Evolutionary conservation across 2,329 filamentous ascomycete species (phyloP).

Genomic region (Orbilia quercus): DNA sequence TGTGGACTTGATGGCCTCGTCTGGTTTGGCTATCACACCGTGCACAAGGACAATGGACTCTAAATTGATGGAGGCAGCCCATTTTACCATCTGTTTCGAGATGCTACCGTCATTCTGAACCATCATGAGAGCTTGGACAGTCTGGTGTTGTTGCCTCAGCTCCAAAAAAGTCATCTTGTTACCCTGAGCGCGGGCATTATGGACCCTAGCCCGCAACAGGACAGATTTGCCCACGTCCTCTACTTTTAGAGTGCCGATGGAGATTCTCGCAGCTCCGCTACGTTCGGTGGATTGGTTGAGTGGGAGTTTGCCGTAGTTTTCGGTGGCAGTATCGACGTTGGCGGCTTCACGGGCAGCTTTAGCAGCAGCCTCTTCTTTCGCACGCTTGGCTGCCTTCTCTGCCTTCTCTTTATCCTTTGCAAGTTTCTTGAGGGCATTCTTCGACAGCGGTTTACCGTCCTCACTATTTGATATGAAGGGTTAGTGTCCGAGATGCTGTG

Average conservation of each 20-base stretch:
- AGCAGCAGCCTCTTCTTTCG: constrained; percentile 79
- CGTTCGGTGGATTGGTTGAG: constrained; percentile 69
- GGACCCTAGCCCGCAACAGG: constrained; percentile 69
- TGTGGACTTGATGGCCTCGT: constrained; percentile 88
- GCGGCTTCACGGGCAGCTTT: constrained; percentile 74
- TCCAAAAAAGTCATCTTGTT: constrained; percentile 93
- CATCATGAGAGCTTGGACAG: constrained; percentile 82
- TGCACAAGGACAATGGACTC: constrained; percentile 87
- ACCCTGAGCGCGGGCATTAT: constrained; percentile 87
- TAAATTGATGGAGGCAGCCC: constrained; percentile 76
- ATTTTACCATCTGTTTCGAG: constrained; percentile 94
- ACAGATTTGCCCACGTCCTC: constrained; percentile 59
- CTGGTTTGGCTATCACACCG: constrained; percentile 81
- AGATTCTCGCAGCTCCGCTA: constrained; percentile 69
- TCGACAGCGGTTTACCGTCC: constrained; percentile 70
- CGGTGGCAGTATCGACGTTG: constrained; percentile 73
- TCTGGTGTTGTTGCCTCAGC: constrained; percentile 80
- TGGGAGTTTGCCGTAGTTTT: constrained; percentile 80
- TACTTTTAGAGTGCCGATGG: constrained; percentile 70
- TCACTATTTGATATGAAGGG: constrained; percentile 58
- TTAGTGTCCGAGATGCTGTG: constrained; percentile 27
- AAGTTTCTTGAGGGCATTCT: constrained; percentile 86
- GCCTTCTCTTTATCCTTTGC: constrained; percentile 91
- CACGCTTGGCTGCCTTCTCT: constrained; percentile 76
- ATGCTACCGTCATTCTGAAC: constrained; percentile 74